These are phyloP conservation scores for Candolleomyces aberdarensis DNA, from an alignment of 768 basidiomycete genomes.

Conservation along the genomic window DNA sequence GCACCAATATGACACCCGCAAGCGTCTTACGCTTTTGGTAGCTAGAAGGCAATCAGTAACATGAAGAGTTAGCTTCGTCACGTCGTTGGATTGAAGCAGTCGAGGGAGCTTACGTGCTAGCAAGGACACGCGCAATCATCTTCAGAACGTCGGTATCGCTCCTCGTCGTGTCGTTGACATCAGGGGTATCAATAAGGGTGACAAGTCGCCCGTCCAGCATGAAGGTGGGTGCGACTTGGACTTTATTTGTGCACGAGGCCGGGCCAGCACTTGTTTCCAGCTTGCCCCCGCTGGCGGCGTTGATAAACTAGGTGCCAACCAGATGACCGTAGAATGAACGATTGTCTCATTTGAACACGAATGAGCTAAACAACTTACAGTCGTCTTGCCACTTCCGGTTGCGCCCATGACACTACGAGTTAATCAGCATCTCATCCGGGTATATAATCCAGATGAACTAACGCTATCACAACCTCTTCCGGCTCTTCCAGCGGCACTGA, in stretches of 20 bases:
- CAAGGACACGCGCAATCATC: conserved; percentile 44
- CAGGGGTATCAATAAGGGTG: conserved; percentile 56
- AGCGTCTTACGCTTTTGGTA: conserved; percentile 35
- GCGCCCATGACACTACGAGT: too few species aligned
- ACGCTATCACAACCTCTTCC: too few species aligned
- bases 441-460: too few species aligned
- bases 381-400: too few species aligned
- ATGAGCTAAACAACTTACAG: too few species aligned
- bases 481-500: too few species aligned
- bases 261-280: too few species aligned
- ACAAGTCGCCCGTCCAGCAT: conserved; percentile 38
- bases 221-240: conserved; percentile 42
- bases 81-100: background rate
- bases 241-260: conserved; percentile 5
- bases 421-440: too few species aligned
- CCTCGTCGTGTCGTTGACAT: conserved; percentile 52
- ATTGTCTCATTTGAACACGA: too few species aligned
- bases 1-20: conserved; percentile 52
- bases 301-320: too few species aligned
- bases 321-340: too few species aligned
- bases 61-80: background rate
- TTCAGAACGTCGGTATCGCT: conserved; percentile 47
- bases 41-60: conserved; percentile 13
- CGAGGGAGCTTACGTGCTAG: conserved; percentile 25
- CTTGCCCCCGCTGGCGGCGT: too few species aligned